Base-by-base conservation (phyloP, 345 rosid species). In the Eucalyptus viminalis region DNA sequence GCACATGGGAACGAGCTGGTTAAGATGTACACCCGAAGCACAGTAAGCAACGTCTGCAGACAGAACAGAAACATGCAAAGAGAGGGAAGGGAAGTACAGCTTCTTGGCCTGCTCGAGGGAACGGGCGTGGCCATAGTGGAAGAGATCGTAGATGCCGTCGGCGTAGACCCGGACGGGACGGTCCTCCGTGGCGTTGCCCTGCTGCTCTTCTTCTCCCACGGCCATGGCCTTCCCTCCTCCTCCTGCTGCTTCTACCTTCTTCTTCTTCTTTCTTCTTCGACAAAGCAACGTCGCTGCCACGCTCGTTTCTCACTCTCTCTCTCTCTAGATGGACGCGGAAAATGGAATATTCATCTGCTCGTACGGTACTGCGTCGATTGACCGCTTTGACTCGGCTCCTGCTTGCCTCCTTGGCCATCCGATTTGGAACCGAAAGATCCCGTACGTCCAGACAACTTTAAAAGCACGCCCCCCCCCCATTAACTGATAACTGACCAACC, bases 141-240 rank as follows among this genome's bases (percentile, higher is more conserved):
- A 96, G 87, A 97, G 99, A 95, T 97, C 99, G 92, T 97, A 97
- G 96, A 97, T 97, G 93, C 99, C 99, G 91, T 97, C 99, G 88
- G 99, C 99, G 92, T 96, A 97, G 83, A 97, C 98, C 34, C 99
- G 95, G 51, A 95, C 92, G 24, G 96, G 95, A 43, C 92, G 94
- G 89, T 93, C 95, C 85, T 76, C 85, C 27, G 47, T 76, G 0
- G 85, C 15, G 85, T 76, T 11, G 85, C 85, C 0, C 81, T 19
- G 1, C 47, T 16, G 27, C 45, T 21, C 83, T 76, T 40, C 83
- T 40, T 43, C 47, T 76, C 83, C 85, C 47, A 40, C 43, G 47
- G 85, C 85, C 85, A 22, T 76, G 47, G 24, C 47, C 81, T 22
- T 76, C 14, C 47, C 29, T 40, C 83, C 83, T 72, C 2, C 58